These are phyloP conservation scores for Chlorociboria aeruginascens DNA, from an alignment of 495 filamentous ascomycete species.

Conservation along the genomic window DNA sequence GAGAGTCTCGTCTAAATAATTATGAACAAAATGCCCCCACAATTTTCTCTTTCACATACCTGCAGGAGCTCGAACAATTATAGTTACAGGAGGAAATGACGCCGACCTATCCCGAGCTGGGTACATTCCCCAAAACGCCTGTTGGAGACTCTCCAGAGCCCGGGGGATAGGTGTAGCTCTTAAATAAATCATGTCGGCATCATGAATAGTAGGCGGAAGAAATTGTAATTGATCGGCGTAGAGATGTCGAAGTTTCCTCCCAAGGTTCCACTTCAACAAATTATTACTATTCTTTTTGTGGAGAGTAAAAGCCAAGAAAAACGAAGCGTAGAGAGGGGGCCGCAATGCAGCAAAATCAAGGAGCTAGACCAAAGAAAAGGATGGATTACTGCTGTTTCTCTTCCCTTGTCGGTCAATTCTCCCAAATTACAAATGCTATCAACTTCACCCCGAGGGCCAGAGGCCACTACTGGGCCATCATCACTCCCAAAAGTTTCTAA, in stretches of 20 bases:
- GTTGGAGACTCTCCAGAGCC: slow-evolving; percentile 79
- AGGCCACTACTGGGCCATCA: slow-evolving; percentile 56
- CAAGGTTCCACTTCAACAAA: slow-evolving; percentile 69
- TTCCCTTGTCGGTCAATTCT: slow-evolving; percentile 77
- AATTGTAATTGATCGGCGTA: slow-evolving; percentile 85
- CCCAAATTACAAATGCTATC: slow-evolving; percentile 76
- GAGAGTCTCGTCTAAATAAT: slow-evolving; percentile 61
- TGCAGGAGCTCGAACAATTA: slow-evolving; percentile 54
- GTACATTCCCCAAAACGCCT: slow-evolving; percentile 84
- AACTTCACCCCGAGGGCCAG: slow-evolving; percentile 53
- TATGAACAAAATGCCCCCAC: no score
- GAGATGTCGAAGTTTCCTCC: slow-evolving; percentile 63
- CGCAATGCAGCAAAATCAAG: no score
- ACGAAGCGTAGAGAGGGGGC: no score
- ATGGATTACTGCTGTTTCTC: slow-evolving; percentile 78
- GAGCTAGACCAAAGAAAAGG: no score
- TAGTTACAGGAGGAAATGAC: slow-evolving; percentile 57
- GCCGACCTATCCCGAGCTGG: slow-evolving; percentile 51
- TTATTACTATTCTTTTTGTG: no score
- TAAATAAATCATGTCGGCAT: slow-evolving; percentile 67
- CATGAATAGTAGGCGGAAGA: slow-evolving; percentile 53
- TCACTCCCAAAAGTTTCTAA: slow-evolving; percentile 68
- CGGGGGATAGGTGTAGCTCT: slow-evolving; percentile 76
- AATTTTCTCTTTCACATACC: no score
- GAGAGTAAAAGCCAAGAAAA: no score